Conservation (phyloP, 306 rosid species). For the Vicia faba region DNA sequence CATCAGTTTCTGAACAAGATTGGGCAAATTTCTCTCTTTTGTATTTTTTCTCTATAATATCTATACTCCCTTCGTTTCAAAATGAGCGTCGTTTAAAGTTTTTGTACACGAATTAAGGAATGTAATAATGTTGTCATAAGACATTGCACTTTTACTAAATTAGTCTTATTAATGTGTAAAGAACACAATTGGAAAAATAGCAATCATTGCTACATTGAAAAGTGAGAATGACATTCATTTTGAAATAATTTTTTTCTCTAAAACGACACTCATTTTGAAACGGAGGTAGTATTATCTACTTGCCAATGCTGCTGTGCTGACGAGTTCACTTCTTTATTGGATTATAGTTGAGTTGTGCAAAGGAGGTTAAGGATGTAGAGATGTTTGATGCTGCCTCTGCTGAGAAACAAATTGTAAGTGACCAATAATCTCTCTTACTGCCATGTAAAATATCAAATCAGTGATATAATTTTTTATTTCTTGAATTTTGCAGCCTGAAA, state of each 20-base stretch:
- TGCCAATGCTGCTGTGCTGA: constrained; percentile 16
- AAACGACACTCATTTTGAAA: too few relatives aligned
- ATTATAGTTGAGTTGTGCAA: constrained; percentile 16
- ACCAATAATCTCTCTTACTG: neutral
- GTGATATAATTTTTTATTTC: constrained; percentile 7
- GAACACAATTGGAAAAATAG: too few relatives aligned
- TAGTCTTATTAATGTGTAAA: too few relatives aligned
- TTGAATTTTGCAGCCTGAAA: constrained; percentile 55
- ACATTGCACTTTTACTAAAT: too few relatives aligned
- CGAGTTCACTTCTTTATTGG: constrained; percentile 10
- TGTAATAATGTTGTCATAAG: too few relatives aligned
- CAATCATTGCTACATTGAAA: too few relatives aligned
- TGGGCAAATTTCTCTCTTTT: neutral
- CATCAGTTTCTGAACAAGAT: neutral
- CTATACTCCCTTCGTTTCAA: too few relatives aligned
- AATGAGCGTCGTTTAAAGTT: too few relatives aligned
- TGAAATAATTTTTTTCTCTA: too few relatives aligned
- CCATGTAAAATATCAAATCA: neutral
- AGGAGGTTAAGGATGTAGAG: constrained; percentile 50
- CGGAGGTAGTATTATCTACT: too few relatives aligned
- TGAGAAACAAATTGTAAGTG: constrained; percentile 48
- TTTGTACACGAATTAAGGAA: too few relatives aligned
- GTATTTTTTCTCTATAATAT: neutral
- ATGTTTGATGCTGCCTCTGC: constrained; percentile 56
- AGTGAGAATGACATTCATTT: too few relatives aligned